Percentiles rank a stretch among this genome's conserved stretches.
These are phyloP conservation scores for Aspergillus neotritici DNA, from an alignment of 2,329 filamentous ascomycete species.

Conservation along the genomic window DNA sequence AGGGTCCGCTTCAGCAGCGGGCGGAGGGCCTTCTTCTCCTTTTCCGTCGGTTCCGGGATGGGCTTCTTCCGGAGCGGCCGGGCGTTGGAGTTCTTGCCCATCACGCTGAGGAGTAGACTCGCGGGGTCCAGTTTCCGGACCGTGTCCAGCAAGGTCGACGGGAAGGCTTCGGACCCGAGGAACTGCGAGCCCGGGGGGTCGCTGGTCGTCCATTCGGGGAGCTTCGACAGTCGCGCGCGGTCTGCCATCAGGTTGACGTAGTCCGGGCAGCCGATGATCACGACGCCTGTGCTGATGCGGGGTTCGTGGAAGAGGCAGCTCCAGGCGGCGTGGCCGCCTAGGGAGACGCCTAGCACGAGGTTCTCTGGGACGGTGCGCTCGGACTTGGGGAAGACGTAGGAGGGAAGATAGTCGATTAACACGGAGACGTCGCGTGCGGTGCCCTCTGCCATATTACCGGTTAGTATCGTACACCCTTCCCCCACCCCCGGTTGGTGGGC, in stretches of 20 bases:
- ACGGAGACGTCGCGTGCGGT: conserved; percentile 69
- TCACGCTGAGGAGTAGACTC: conserved; percentile 60
- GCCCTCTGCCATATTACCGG: conserved; percentile 40
- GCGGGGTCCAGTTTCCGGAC: conserved; percentile 68
- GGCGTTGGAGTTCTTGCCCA: conserved; percentile 17
- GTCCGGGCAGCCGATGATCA: conserved; percentile 85
- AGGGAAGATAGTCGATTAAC: conserved; percentile 71
- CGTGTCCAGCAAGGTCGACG: conserved; percentile 57
- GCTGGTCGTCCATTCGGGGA: conserved; percentile 54
- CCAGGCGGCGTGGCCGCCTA: conserved; percentile 87
- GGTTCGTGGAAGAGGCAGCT: conserved; percentile 72
- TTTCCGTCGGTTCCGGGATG: conserved; percentile 35
- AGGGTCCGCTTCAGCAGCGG: conserved; percentile 39
- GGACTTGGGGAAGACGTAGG: conserved; percentile 60
- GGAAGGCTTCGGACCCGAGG: conserved; percentile 73
- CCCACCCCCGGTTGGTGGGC: no score
- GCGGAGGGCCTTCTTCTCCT: conserved; percentile 40
- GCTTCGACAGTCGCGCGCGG: conserved; percentile 66
- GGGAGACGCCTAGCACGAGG: conserved; percentile 71
- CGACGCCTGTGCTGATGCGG: conserved; percentile 69
- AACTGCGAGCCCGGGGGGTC: conserved; percentile 58
- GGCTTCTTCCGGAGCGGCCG: conserved; percentile 25
- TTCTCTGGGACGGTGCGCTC: conserved; percentile 54
- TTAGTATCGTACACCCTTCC: no score
- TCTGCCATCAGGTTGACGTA: conserved; percentile 74